Evolutionary conservation across 768 basidiomycete species (phyloP).

Genomic region (Termitomyces sp.): DNA sequence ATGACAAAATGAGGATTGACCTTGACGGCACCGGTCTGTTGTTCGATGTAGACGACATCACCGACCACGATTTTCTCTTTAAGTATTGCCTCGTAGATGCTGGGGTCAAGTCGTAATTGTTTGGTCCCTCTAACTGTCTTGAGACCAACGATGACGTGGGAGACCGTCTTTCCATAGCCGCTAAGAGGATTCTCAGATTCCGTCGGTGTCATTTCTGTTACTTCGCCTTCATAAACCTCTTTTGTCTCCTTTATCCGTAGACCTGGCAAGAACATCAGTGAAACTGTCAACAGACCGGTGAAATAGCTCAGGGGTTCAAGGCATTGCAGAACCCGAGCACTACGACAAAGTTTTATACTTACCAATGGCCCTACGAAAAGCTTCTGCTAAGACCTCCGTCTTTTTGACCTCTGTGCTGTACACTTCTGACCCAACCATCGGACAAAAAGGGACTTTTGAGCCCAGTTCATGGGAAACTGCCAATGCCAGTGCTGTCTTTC

Average conservation of each 20-base stretch:
- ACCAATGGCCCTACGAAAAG: slow-evolving; percentile 95
- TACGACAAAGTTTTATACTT: slow-evolving; percentile 23
- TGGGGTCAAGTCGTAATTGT: slow-evolving; percentile 89
- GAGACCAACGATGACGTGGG: slow-evolving; percentile 94
- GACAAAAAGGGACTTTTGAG: slow-evolving; percentile 93
- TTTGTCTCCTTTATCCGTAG: slow-evolving; percentile 99
- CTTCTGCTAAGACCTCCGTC: slow-evolving; percentile 95
- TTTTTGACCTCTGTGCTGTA: slow-evolving; percentile 98
- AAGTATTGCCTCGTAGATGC: slow-evolving; percentile 93
- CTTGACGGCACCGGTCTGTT: slow-evolving; percentile 93
- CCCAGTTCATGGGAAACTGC: slow-evolving; percentile 95
- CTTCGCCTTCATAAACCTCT: slow-evolving; percentile 97
- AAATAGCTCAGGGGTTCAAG: not conserved
- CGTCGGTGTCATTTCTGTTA: slow-evolving; percentile 93
- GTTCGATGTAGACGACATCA: slow-evolving; percentile 95
- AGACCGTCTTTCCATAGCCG: slow-evolving; percentile 97
- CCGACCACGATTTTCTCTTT: slow-evolving; percentile 97
- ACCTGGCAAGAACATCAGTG: slow-evolving; percentile 32
- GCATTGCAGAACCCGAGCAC: not conserved
- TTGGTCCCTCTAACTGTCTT: slow-evolving; percentile 94
- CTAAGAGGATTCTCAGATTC: slow-evolving; percentile 97
- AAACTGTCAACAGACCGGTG: not conserved
- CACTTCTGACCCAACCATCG: slow-evolving; percentile 98
- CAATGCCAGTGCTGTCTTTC: slow-evolving; percentile 96
- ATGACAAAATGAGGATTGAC: slow-evolving; percentile 30